phyloP scores from a whole-genome alignment of 2,329 filamentous ascomycete species.

The Stachybotrys elegans region DNA sequence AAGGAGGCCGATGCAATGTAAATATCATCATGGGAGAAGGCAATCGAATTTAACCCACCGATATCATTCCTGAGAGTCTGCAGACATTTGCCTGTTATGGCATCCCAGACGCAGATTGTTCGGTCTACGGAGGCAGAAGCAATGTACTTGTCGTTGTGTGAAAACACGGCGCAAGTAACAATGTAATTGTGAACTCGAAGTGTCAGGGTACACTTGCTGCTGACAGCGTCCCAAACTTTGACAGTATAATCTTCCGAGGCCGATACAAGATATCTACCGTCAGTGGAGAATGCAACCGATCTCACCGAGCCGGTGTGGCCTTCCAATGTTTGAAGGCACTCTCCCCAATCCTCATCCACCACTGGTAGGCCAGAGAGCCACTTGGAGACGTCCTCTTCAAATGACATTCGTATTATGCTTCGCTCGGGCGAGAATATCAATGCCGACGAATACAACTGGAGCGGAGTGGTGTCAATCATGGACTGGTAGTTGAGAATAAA shows the following conservation, averaged over 20 bases:
- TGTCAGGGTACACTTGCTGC: not conserved
- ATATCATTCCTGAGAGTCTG: not conserved
- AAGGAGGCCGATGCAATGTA: slow-evolving; percentile 3
- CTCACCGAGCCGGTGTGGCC: not conserved
- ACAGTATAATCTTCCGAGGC: slow-evolving; percentile 5
- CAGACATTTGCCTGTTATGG: not conserved
- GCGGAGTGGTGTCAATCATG: slow-evolving; percentile 12
- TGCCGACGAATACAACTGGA: slow-evolving; percentile 20
- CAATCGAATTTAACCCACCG: not conserved
- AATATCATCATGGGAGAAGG: slow-evolving; percentile 3
- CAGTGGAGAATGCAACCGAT: slow-evolving; percentile 1
- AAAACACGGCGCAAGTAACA: slow-evolving; percentile 3
- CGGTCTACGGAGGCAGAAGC: slow-evolving; percentile 1
- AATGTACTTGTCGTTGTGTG: slow-evolving; percentile 4
- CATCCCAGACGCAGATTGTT: slow-evolving; percentile 5
- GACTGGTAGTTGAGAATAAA: slow-evolving; percentile 8
- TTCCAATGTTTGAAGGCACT: slow-evolving; percentile 11
- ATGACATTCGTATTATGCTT: slow-evolving; percentile 11
- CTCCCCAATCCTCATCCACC: slow-evolving; percentile 11
- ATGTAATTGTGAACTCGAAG: slow-evolving; percentile 2
- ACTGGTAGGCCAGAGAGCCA: slow-evolving; percentile 12
- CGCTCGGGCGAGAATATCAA: slow-evolving; percentile 17
- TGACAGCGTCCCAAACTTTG: slow-evolving; percentile 2
- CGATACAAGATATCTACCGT: slow-evolving; percentile 1
- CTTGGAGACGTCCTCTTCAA: slow-evolving; percentile 6